A percentile compares a stretch with the other conserved stretches of the same genome.
Evolutionary conservation across 495 filamentous ascomycete genomes (phyloP).

Genomic region (Chaetomium cochliodes): DNA sequence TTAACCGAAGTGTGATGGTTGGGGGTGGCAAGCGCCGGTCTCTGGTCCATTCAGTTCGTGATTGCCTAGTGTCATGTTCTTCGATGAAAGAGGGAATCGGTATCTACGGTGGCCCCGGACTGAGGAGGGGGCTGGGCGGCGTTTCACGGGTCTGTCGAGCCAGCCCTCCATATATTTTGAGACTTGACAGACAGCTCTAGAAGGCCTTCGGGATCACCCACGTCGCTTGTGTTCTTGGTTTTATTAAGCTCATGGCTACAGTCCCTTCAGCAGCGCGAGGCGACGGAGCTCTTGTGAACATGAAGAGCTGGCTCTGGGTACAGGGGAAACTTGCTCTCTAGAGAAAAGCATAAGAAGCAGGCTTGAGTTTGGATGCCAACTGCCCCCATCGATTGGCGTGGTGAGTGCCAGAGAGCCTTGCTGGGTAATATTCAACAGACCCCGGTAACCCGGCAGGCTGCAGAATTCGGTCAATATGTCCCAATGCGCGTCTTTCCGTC

Average conservation of each 20-base stretch:
- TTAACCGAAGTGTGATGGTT: slow-evolving; percentile 9
- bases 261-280: background rate
- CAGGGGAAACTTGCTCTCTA: background rate
- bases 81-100: background rate
- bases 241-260: background rate
- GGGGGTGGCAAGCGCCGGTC: background rate
- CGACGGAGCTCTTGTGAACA: background rate
- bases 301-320: background rate
- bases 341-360: background rate
- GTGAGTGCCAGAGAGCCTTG: background rate
- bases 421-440: background rate
- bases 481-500: background rate
- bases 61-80: background rate
- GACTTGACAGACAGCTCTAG: background rate
- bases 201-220: background rate
- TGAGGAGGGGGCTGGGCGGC: too few relatives aligned
- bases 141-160: background rate
- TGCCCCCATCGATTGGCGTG: background rate
- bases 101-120: background rate
- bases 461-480: background rate
- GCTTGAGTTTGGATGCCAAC: background rate
- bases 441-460: background rate
- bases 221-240: background rate
- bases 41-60: background rate
- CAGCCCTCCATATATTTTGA: background rate